Evolutionary conservation across 768 basidiomycete species (phyloP).

Genomic region (Mycena albidolilacea): DNA sequence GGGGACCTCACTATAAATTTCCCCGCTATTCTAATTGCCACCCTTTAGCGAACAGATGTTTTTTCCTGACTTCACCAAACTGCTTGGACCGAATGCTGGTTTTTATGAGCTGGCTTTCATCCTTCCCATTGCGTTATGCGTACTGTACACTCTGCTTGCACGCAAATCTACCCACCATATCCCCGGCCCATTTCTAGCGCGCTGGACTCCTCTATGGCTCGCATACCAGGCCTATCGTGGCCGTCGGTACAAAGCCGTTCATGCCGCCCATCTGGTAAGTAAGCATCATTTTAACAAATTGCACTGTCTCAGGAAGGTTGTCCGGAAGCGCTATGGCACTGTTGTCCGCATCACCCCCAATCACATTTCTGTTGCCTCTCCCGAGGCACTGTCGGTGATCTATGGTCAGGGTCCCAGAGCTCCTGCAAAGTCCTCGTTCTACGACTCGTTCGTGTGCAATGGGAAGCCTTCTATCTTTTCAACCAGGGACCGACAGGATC

Average conservation of each 20-base stretch:
- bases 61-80: background rate
- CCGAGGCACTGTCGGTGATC: slow-evolving; percentile 46
- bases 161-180: slow-evolving; percentile 31
- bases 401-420: slow-evolving; percentile 51
- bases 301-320: background rate
- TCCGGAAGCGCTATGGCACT: slow-evolving; percentile 46
- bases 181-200: slow-evolving; percentile 50
- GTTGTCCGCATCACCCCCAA: slow-evolving; percentile 51
- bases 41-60: background rate
- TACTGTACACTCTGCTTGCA: background rate
- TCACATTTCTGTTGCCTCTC: slow-evolving; percentile 50
- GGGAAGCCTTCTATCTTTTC: slow-evolving; percentile 50
- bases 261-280: slow-evolving; percentile 47
- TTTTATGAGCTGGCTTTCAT: background rate
- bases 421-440: slow-evolving; percentile 50
- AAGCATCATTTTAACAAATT: background rate
- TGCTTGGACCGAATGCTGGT: background rate
- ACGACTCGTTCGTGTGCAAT: slow-evolving; percentile 48
- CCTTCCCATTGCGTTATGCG: background rate
- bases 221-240: slow-evolving; percentile 50
- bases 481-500: slow-evolving; percentile 48
- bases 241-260: slow-evolving; percentile 48
- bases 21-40: background rate
- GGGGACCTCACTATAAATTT: background rate
- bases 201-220: slow-evolving; percentile 50